Base-by-base conservation (phyloP, 2,329 filamentous ascomycete genomes). In the Stagonosporopsis cucurbitacearum region DNA sequence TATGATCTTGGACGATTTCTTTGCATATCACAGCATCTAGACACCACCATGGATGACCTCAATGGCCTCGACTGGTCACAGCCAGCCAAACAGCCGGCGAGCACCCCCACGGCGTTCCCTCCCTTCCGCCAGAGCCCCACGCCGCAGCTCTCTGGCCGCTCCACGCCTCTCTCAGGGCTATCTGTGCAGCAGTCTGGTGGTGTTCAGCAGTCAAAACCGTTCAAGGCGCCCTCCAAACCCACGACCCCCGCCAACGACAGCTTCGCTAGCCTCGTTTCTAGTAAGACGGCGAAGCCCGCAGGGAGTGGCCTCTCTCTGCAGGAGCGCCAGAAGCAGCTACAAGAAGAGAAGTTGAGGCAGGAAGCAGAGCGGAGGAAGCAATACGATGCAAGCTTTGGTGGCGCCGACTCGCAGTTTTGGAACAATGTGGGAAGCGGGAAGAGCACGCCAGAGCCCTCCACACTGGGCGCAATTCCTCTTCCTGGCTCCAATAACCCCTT, bases 331-430 rank as follows among this genome's bases (percentile, higher is more conserved):
- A 83, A 80, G 67, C 89, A 86, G 58, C 77, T 96, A 63, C 85
- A 90, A 62, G 91, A 96, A 75, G 88, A 92, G 67, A 90, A 91
- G 75, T 84, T 86, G 59, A 85, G 84, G 57, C 90, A 94, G 72
- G 90, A 92, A 58, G 88, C 88, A 55, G 88, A 93, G 71, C 85
- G 86, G 70, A 85, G 83, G 67, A 88, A 83, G 67, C 85, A 88
- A 71, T 84, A 88, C 66, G 91, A 95, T 62, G 83, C 85, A 26
- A 87, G 94, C 58, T 97, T 92, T 75, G 92, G 91, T 2, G 86
- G 73, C 4, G 77, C 77, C 43, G 80, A 88, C 67, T 83, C 84
- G 11, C 86, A 87, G 58, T 91, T 92, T 71, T 93, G 89, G 87
- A 90, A 95, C 69, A 85, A 78, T 12, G 78, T 95, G 43, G 91